Evolutionary conservation across 148 eudicot species (phyloP).

Genomic region (Arctostaphylos glauca): DNA sequence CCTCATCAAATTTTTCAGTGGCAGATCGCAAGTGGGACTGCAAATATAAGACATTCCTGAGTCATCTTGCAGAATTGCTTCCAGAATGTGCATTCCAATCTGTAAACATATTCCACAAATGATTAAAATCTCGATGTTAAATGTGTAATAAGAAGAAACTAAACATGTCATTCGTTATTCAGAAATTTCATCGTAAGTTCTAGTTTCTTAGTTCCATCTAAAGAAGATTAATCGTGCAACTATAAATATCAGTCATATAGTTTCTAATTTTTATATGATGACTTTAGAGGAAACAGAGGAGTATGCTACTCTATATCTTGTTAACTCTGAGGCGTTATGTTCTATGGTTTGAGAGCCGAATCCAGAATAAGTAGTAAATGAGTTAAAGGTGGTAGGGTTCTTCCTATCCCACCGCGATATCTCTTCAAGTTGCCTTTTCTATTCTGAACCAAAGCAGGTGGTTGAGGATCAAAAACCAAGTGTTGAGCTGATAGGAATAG

Average conservation of each 20-base stretch:
- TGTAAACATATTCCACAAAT: background rate
- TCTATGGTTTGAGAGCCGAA: too few relatives aligned
- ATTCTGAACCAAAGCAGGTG: too few relatives aligned
- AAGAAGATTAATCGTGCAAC: too few relatives aligned
- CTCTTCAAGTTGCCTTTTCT: too few relatives aligned
- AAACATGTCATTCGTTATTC: background rate
- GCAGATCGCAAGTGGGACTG: background rate
- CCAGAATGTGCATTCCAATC: conserved; percentile 21
- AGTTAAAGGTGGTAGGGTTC: too few relatives aligned
- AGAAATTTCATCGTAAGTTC: background rate
- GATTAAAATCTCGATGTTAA: background rate
- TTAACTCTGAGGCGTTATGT: too few relatives aligned
- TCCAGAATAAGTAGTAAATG: too few relatives aligned
- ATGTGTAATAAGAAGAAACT: background rate
- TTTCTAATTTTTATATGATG: background rate
- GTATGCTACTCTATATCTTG: too few relatives aligned
- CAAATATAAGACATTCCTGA: conserved; percentile 13
- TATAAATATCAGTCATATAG: too few relatives aligned
- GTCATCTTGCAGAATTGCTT: conserved; percentile 15
- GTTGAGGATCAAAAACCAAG: too few relatives aligned
- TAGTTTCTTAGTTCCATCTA: background rate
- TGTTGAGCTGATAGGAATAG: too few relatives aligned
- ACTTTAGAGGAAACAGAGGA: background rate
- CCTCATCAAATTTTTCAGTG: conserved; percentile 10
- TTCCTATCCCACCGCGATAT: too few relatives aligned